A percentile compares a stretch with the other conserved stretches of the same genome.
These are phyloP conservation scores for Sarcodon sp. DNA, from an alignment of 768 basidiomycete genomes.

Conservation along the genomic window DNA sequence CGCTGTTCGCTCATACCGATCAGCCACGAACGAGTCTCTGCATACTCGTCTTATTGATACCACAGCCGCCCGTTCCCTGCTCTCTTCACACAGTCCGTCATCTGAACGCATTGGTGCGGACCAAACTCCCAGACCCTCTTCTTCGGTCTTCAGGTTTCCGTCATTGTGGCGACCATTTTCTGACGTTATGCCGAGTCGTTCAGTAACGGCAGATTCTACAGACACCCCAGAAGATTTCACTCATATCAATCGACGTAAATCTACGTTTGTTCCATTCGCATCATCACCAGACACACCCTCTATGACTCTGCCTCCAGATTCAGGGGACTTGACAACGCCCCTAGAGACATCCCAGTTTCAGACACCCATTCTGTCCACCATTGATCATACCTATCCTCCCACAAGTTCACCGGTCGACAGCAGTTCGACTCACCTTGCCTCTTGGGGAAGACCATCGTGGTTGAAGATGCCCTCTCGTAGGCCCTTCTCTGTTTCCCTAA, in stretches of 20 bases:
- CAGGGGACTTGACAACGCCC: constrained; percentile 6
- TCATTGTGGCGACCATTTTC: constrained; percentile 59
- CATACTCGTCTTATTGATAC: constrained; percentile 14
- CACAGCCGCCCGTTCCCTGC: constrained; percentile 8
- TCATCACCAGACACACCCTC: constrained; percentile 20
- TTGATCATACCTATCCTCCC: constrained; percentile 75
- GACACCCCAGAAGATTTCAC: constrained; percentile 53
- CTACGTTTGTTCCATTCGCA: constrained; percentile 49
- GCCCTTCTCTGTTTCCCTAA: constrained; percentile 8
- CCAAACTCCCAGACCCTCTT: constrained; percentile 9
- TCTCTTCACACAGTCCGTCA: constrained; percentile 8
- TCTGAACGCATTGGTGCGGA: constrained; percentile 26
- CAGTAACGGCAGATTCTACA: constrained; percentile 17
- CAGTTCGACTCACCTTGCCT: constrained; percentile 33
- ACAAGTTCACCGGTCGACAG: constrained; percentile 37
- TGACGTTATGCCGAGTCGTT: constrained; percentile 28
- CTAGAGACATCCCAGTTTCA: constrained; percentile 5
- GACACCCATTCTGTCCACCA: constrained; percentile 15
- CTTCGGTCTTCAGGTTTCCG: constrained; percentile 48
- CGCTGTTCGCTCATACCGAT: constrained; percentile 48
- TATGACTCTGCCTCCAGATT: constrained; percentile 1
- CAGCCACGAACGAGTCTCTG: constrained; percentile 5
- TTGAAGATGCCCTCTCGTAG: constrained; percentile 26
- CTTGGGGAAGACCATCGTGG: constrained; percentile 69
- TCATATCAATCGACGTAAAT: constrained; percentile 45